phyloP scores from a whole-genome alignment of 2,329 filamentous ascomycete species.

The Teratosphaeria zuluensis region DNA sequence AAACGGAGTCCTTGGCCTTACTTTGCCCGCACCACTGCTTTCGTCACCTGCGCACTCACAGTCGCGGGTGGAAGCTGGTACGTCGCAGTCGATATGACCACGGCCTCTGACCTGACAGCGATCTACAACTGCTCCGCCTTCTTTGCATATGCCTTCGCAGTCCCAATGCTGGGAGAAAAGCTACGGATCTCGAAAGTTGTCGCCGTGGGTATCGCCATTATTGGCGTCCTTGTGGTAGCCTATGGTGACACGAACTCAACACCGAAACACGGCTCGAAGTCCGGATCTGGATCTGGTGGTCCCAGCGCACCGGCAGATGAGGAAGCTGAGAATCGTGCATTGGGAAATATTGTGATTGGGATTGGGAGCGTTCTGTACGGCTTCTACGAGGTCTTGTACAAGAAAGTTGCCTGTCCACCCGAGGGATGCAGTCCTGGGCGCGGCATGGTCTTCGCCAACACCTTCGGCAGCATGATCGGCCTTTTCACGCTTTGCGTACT shows the following conservation, averaged over 20 bases:
- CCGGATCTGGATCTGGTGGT: constrained; percentile 44
- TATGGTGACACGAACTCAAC: constrained; percentile 60
- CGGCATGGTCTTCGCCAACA: constrained; percentile 93
- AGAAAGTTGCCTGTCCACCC: constrained; percentile 83
- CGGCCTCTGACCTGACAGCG: constrained; percentile 83
- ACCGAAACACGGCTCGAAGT: constrained; percentile 45
- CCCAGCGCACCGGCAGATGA: constrained; percentile 34
- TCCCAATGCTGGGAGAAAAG: constrained; percentile 78
- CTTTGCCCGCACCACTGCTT: constrained; percentile 66
- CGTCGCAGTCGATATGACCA: constrained; percentile 85
- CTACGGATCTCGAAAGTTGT: constrained; percentile 75
- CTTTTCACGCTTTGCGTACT: constrained; percentile 75
- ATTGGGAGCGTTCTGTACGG: constrained; percentile 86
- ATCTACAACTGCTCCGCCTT: constrained; percentile 99
- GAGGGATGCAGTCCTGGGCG: constrained; percentile 75
- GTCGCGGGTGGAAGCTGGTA: constrained; percentile 93
- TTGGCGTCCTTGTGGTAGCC: constrained; percentile 86
- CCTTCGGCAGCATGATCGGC: constrained; percentile 81
- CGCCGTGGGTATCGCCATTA: constrained; percentile 76
- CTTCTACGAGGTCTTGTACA: constrained; percentile 95
- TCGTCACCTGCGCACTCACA: constrained; percentile 78
- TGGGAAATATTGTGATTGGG: constrained; percentile 89
- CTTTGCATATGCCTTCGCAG: constrained; percentile 95
- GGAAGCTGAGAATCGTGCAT: constrained; percentile 57
- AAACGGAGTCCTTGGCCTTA: constrained; percentile 56